phyloP scores from a whole-genome alignment of 2,329 filamentous ascomycete species.

The Alternaria postmessia region DNA sequence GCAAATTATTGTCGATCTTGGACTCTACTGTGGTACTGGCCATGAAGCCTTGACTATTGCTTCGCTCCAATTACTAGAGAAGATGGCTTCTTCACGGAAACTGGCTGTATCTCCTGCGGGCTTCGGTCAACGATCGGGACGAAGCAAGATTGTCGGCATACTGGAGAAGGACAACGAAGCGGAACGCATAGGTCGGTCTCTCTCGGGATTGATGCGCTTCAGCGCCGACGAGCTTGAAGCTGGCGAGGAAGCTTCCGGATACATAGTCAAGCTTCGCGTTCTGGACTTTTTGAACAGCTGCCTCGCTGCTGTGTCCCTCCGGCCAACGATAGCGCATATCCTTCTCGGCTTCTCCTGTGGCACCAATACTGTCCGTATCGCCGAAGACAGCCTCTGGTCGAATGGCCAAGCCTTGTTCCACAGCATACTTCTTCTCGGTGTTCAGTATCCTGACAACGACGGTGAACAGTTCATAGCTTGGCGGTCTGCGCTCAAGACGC shows the following conservation, averaged over 20 bases:
- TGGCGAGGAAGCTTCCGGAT: slow-evolving; percentile 73
- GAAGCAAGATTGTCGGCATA: slow-evolving; percentile 88
- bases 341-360: slow-evolving; percentile 87
- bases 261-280: slow-evolving; percentile 82
- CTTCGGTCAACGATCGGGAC: slow-evolving; percentile 68
- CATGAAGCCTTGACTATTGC: slow-evolving; percentile 81
- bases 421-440: slow-evolving; percentile 74
- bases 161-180: slow-evolving; percentile 82
- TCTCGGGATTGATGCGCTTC: slow-evolving; percentile 72
- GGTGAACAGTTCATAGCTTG: slow-evolving; percentile 52
- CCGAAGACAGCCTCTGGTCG: slow-evolving; percentile 74
- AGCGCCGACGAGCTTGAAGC: slow-evolving; percentile 76
- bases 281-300: slow-evolving; percentile 86
- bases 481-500: slow-evolving; percentile 54
- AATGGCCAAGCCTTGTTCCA: slow-evolving; percentile 82
- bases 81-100: slow-evolving; percentile 82
- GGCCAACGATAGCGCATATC: slow-evolving; percentile 88
- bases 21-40: slow-evolving; percentile 84
- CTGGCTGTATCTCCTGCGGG: slow-evolving; percentile 75
- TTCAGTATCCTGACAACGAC: slow-evolving; percentile 72
- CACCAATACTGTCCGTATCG: slow-evolving; percentile 72
- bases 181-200: slow-evolving; percentile 77
- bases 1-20: slow-evolving; percentile 79
- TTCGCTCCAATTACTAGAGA: slow-evolving; percentile 83
- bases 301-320: slow-evolving; percentile 74